Evolutionary conservation across 805 yeast species (phyloP).

Genomic region (Citeromyces nyonsensis): DNA sequence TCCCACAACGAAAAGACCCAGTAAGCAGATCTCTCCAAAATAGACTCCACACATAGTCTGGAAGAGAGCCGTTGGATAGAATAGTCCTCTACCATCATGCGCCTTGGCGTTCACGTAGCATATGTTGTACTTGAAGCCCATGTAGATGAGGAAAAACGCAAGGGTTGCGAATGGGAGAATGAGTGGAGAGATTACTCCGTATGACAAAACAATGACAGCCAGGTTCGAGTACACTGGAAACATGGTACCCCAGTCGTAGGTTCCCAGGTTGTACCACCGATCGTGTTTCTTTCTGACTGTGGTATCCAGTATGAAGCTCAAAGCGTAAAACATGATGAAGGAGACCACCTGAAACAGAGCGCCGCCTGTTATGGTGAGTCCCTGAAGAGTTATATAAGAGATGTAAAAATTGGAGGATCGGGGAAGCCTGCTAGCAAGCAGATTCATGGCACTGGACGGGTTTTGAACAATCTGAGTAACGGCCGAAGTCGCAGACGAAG

Average conservation of each 20-base stretch:
- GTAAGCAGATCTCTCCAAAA: conserved; percentile 70
- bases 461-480: conserved; percentile 50
- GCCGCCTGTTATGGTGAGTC: conserved; percentile 51
- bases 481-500: conserved; percentile 75
- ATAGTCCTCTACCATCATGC: conserved; percentile 64
- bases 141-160: conserved; percentile 57
- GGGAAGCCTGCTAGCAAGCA: conserved; percentile 57
- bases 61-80: conserved; percentile 79
- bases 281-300: conserved; percentile 56
- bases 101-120: conserved; percentile 54
- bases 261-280: conserved; percentile 37
- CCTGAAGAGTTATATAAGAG: conserved; percentile 54
- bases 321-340: conserved; percentile 38
- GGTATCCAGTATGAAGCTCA: conserved; percentile 40
- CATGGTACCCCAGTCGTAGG: conserved; percentile 56
- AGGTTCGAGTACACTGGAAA: conserved; percentile 67
- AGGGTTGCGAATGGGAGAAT: conserved; percentile 59
- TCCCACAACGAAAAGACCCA: conserved; percentile 80
- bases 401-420: conserved; percentile 61
- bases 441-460: conserved; percentile 40
- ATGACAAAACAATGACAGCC: conserved; percentile 53
- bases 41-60: conserved; percentile 85
- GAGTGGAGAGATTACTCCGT: conserved; percentile 68
- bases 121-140: conserved; percentile 68
- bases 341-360: conserved; percentile 46